A percentile compares a stretch with the other conserved stretches of the same genome.
These are phyloP conservation scores for Capsicum rhomboideum DNA, from an alignment of 257 asterid species.

Conservation along the genomic window DNA sequence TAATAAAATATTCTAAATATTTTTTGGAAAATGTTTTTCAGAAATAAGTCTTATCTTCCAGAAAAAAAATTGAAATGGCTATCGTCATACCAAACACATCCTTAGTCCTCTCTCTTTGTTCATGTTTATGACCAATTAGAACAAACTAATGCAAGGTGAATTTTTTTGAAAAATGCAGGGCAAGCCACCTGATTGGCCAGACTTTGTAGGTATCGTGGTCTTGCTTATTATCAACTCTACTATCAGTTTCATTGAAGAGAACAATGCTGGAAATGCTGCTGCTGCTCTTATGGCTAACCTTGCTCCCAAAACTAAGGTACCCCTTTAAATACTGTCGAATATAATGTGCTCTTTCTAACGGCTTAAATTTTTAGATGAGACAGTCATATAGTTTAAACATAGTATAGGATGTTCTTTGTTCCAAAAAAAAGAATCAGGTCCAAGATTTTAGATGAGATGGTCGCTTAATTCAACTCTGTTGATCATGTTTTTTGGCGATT, in stretches of 20 bases:
- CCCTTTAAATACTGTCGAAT: not conserved
- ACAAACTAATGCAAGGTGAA: not conserved
- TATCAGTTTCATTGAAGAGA: slow-evolving; percentile 66
- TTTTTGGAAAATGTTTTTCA: not conserved
- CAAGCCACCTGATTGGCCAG: slow-evolving; percentile 71
- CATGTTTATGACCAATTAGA: not conserved
- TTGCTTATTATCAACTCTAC: slow-evolving; percentile 60
- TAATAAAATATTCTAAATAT: not conserved
- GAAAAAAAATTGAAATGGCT: too few species aligned
- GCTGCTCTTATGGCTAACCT: slow-evolving; percentile 68
- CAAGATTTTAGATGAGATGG: not conserved
- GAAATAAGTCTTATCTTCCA: too few species aligned
- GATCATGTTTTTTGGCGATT: not conserved
- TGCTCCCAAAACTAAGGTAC: slow-evolving; percentile 61
- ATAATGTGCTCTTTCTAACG: not conserved
- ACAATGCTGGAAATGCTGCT: slow-evolving; percentile 77
- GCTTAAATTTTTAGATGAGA: not conserved
- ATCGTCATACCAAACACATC: not conserved
- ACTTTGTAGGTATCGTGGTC: slow-evolving; percentile 47
- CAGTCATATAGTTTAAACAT: not conserved
- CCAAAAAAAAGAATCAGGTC: not conserved
- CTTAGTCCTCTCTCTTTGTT: not conserved
- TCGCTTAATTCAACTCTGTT: not conserved
- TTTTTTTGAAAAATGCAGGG: slow-evolving; percentile 27
- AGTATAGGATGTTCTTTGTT: not conserved